A percentile compares a stretch with the other conserved stretches of the same genome.
These are phyloP conservation scores for Mycena maculata DNA, from an alignment of 768 basidiomycete species.

Conservation along the genomic window DNA sequence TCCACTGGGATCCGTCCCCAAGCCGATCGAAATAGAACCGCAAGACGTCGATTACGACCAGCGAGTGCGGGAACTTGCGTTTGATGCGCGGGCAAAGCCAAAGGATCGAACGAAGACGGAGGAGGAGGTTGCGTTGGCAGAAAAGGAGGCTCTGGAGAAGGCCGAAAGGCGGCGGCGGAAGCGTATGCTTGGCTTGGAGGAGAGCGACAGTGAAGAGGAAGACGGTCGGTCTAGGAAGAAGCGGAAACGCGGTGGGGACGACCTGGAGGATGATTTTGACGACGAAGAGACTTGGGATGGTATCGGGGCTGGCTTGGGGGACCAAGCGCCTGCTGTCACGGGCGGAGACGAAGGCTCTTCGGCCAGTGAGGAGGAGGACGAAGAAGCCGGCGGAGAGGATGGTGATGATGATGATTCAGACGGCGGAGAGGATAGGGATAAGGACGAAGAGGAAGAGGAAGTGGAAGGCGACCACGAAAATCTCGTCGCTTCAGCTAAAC, in stretches of 20 bases:
- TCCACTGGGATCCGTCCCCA: conserved; percentile 44
- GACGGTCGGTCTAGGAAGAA: conserved; percentile 48
- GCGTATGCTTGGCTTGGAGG: conserved; percentile 88
- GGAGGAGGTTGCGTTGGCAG: conserved; percentile 90
- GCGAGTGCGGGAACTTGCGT: conserved; percentile 90
- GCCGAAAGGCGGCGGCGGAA: conserved; percentile 82
- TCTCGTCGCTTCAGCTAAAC: conserved; percentile 47
- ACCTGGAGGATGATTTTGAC: conserved; percentile 89
- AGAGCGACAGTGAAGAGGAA: conserved; percentile 74
- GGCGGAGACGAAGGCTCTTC: conserved; percentile 47
- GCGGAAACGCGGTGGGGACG: conserved; percentile 81
- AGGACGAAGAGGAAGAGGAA: conserved; percentile 50
- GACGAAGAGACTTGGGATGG: conserved; percentile 57
- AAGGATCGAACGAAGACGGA: conserved; percentile 97
- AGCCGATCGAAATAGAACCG: conserved; percentile 41
- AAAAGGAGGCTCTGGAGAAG: conserved; percentile 86
- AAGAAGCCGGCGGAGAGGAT: conserved; percentile 51
- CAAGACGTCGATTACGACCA: conserved; percentile 86
- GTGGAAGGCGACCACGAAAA: conserved; percentile 59
- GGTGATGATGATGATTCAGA: conserved; percentile 51
- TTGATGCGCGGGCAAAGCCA: conserved; percentile 92
- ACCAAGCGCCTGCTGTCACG: conserved; percentile 40
- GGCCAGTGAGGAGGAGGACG: conserved; percentile 48
- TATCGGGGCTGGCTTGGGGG: conserved; percentile 55
- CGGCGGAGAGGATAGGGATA: conserved; percentile 50